phyloP scores from a whole-genome alignment of 768 basidiomycete genomes.

The Mycena epipterygia region DNA sequence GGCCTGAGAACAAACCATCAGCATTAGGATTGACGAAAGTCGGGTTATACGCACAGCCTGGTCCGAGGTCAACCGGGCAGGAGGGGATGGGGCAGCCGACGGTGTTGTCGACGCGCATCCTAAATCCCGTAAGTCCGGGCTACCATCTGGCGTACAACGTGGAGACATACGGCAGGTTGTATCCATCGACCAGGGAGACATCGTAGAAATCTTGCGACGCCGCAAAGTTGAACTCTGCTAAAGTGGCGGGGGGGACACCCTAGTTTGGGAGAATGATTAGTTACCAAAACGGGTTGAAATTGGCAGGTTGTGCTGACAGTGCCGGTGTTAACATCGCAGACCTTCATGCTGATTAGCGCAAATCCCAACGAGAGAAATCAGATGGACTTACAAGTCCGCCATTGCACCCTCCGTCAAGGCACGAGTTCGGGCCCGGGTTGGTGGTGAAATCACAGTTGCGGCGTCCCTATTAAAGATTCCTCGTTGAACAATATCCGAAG shows the following conservation, averaged over 20 bases:
- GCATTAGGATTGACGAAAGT: not conserved
- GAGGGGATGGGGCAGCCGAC: constrained; percentile 54
- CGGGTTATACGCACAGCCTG: constrained; percentile 45
- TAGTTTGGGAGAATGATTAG: constrained; percentile 3
- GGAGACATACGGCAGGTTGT: constrained; percentile 55
- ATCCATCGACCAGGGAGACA: constrained; percentile 65
- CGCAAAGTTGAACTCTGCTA: constrained; percentile 61
- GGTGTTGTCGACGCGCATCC: constrained; percentile 46
- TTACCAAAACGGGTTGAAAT: no score
- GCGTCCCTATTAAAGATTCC: constrained; percentile 43
- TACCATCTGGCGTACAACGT: not conserved
- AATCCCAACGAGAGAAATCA: constrained; percentile 45
- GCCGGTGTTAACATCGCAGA: constrained; percentile 31
- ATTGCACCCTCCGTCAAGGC: constrained; percentile 63
- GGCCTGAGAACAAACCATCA: constrained; percentile 26
- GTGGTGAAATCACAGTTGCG: constrained; percentile 61
- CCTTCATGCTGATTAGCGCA: not conserved
- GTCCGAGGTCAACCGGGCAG: constrained; percentile 63
- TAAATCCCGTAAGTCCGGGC: constrained; percentile 41
- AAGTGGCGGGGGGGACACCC: constrained; percentile 61
- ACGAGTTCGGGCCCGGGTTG: constrained; percentile 54
- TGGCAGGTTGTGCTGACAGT: constrained; percentile 10
- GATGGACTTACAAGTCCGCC: constrained; percentile 53
- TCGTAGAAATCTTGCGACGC: constrained; percentile 44
- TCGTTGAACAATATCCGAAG: not conserved